A percentile compares a stretch with the other conserved stretches of the same genome.
Conservation (phyloP, 2,329 filamentous ascomycete genomes). For the Paecilomyces formosus region DNA sequence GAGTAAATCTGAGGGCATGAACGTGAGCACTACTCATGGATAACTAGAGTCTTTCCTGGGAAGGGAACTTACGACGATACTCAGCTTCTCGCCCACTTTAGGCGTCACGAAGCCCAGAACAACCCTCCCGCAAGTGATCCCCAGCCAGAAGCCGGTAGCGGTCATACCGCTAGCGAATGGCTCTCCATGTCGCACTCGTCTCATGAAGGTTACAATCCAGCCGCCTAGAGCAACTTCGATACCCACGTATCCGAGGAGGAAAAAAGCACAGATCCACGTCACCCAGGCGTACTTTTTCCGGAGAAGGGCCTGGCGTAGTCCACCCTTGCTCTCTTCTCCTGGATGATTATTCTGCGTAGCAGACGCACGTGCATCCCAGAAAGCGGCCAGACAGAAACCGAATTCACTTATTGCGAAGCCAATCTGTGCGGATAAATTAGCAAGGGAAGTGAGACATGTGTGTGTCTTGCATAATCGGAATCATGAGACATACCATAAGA, state of each 20-base stretch:
- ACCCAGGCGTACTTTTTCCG: conserved; percentile 46
- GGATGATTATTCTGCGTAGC: conserved; percentile 16
- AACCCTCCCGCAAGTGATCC: conserved; percentile 63
- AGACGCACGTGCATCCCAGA: conserved; percentile 12
- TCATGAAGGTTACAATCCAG: conserved; percentile 75
- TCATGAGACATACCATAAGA: not conserved
- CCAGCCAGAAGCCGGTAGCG: conserved; percentile 70
- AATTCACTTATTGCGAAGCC: conserved; percentile 11
- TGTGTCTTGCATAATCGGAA: too few relatives aligned
- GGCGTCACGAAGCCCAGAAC: conserved; percentile 58
- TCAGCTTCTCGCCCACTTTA: conserved; percentile 58
- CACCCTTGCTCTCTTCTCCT: conserved; percentile 3
- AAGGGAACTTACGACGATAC: conserved; percentile 22
- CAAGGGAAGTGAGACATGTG: not conserved
- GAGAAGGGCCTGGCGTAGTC: conserved; percentile 13
- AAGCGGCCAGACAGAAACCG: conserved; percentile 8
- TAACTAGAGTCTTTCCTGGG: not conserved
- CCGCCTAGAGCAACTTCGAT: conserved; percentile 59
- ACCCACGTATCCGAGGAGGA: conserved; percentile 67
- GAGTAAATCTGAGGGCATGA: conserved; percentile 50
- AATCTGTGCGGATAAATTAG: conserved; percentile 3
- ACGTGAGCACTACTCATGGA: conserved; percentile 53
- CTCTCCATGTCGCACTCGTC: conserved; percentile 56
- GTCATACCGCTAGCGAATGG: conserved; percentile 61
- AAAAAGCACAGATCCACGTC: conserved; percentile 65